Evolutionary conservation across 805 yeast genomes (phyloP).

Genomic region (Monosporozyma yasuniensis): DNA sequence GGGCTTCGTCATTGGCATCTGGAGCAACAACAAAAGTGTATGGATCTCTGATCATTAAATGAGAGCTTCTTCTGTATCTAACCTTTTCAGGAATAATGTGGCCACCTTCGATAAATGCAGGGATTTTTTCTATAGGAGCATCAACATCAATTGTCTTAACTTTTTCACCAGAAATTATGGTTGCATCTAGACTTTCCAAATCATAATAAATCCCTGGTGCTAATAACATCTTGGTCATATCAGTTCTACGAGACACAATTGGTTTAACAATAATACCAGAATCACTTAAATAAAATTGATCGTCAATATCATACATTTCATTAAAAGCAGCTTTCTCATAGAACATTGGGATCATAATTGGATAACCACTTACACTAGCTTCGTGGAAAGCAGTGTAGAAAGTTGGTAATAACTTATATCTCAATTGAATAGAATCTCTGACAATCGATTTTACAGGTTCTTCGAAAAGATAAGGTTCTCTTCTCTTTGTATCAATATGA

Average conservation of each 20-base stretch:
- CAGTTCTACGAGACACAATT: conserved; percentile 48
- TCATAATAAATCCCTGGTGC: conserved; percentile 53
- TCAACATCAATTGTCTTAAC: conserved; percentile 25
- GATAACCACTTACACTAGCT: conserved; percentile 51
- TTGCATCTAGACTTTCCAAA: conserved; percentile 32
- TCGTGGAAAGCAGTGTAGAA: conserved; percentile 72
- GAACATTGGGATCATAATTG: conserved; percentile 62
- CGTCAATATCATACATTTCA: conserved; percentile 54
- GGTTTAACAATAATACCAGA: conserved; percentile 75
- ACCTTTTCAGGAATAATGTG: conserved; percentile 57
- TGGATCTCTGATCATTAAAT: conserved; percentile 70
- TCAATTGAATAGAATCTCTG: conserved; percentile 57
- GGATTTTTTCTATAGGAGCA: conserved; percentile 52
- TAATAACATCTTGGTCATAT: conserved; percentile 28
- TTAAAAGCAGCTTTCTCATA: conserved; percentile 40
- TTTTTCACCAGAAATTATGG: conserved; percentile 25
- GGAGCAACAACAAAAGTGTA: conserved; percentile 64
- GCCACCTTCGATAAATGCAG: conserved; percentile 74
- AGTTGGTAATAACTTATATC: conserved; percentile 72
- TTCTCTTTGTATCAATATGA: conserved; percentile 82
- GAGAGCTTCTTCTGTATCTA: conserved; percentile 71
- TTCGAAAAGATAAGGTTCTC: conserved; percentile 86
- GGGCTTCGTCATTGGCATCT: conserved; percentile 40
- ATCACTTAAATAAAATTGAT: conserved; percentile 71
- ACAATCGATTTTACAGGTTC: conserved; percentile 62